Base-by-base conservation (phyloP, 495 filamentous ascomycete species). In the Tuber aestivum region DNA sequence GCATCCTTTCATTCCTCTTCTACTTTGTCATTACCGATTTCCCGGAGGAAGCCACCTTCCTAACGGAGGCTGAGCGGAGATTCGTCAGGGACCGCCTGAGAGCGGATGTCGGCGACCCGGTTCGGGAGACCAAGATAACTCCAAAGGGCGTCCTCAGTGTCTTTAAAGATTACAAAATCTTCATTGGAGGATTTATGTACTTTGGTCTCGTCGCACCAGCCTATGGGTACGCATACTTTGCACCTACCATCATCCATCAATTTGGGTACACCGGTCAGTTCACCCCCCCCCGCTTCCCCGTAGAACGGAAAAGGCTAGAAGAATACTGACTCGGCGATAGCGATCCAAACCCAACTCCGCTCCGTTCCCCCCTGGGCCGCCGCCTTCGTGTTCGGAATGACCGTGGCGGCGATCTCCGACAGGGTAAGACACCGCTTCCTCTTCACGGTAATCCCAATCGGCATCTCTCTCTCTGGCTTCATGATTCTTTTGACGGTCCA, bases 331-430 rank as follows among this genome's bases (percentile, higher is more conserved):
- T 41, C 35, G n/a, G 20, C 48, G 9, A 41, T 77, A 83, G 82
- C 89, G 23, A 93, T 95, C 81, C 85, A 88, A 75, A 94, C 94
- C 1, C 94, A 97, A 78, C 86, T 97, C 41, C 90, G 90, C 79
- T 90, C 89, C 68, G 93, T 97, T n/a, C 92, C 94, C 12, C 93
- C 93, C 0, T 97, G 92, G 90, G 93, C 90, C n/a, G 89, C 84
- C 12, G 90, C 93, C 0, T 96, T 92, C 74, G 87, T 76, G 10
- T 92, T 96, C 72, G 90, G 92, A 20, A 90, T 97, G 86, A 48
- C 91, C n/a, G 85, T 93, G 41, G 93, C 93, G 1, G 86, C 83
- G 71, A 80, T 88, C 50, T 93, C 91, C 2, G 94, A 97, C 83
- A 88, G 86, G 82, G 75, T 88, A 35, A 86, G 85, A 44, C 93